Evolutionary conservation across 768 basidiomycete genomes (phyloP).

Genomic region (Floccularia luteovirens): DNA sequence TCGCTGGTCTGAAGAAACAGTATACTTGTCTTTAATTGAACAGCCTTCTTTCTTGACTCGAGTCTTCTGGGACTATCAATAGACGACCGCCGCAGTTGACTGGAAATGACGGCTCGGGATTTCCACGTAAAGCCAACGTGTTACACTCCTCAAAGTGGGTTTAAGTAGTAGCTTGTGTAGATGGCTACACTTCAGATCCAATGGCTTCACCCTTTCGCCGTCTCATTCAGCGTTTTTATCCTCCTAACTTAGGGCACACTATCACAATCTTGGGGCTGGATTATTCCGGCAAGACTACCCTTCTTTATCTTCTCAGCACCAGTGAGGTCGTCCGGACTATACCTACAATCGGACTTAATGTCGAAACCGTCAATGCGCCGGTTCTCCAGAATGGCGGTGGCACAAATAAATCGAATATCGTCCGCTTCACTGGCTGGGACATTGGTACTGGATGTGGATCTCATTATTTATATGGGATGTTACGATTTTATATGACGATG

Average conservation of each 20-base stretch:
- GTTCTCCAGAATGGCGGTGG: constrained; percentile 11
- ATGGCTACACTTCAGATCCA: too few species aligned
- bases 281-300: constrained; percentile 35
- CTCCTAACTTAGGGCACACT: constrained; percentile 8
- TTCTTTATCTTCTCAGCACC: constrained; percentile 35
- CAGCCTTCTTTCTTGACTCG: too few species aligned
- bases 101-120: background rate
- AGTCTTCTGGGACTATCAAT: background rate
- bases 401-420: constrained; percentile 16
- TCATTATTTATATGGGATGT: constrained; percentile 25
- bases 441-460: constrained; percentile 46
- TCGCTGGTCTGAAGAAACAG: too few species aligned
- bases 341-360: constrained; percentile 44
- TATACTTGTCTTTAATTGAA: too few species aligned
- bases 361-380: constrained; percentile 40
- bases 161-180: too few species aligned
- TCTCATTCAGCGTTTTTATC: constrained; percentile 22
- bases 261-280: constrained; percentile 29
- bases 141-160: too few species aligned
- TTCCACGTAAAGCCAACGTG: too few species aligned
- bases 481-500: constrained; percentile 13
- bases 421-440: constrained; percentile 54
- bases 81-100: background rate
- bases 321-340: constrained; percentile 29
- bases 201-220: constrained; percentile 15